These are phyloP conservation scores for Trichophyton schoenleinii DNA, from an alignment of 2,329 filamentous ascomycete species.

Conservation along the genomic window DNA sequence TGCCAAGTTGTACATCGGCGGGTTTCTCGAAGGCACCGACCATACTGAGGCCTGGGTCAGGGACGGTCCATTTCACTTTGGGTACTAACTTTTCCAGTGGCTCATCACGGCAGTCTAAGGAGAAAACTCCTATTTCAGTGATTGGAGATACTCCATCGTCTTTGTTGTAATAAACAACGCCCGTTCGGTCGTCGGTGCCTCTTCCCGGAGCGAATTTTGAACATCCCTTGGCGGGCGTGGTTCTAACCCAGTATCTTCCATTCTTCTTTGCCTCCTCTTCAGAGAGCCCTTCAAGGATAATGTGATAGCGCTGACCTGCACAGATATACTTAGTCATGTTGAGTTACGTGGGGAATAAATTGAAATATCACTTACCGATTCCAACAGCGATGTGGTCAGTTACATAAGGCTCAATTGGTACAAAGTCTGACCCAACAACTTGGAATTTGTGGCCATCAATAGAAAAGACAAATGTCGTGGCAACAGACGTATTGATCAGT, in stretches of 20 bases:
- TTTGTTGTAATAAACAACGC: slow-evolving; percentile 35
- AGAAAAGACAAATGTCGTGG: slow-evolving; percentile 41
- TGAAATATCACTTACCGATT: slow-evolving; percentile 25
- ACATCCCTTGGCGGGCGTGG: slow-evolving; percentile 34
- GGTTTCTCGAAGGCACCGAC: slow-evolving; percentile 4
- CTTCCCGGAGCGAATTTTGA: slow-evolving; percentile 23
- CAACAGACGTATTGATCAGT: slow-evolving; percentile 32
- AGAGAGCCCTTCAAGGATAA: slow-evolving; percentile 20
- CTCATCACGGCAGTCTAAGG: slow-evolving; percentile 20
- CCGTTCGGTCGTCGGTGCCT: slow-evolving; percentile 35
- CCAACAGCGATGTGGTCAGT: slow-evolving; percentile 36
- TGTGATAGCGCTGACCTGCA: slow-evolving; percentile 29
- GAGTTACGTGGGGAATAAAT: neutral
- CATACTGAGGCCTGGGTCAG: slow-evolving; percentile 6
- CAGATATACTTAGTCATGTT: neutral
- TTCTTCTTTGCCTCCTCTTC: slow-evolving; percentile 16
- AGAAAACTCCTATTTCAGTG: slow-evolving; percentile 13
- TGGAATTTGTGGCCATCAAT: slow-evolving; percentile 43
- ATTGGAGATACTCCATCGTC: slow-evolving; percentile 12
- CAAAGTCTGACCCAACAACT: slow-evolving; percentile 47
- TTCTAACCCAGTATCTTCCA: slow-evolving; percentile 31
- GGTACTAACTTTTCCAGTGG: slow-evolving; percentile 9
- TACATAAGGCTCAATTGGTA: slow-evolving; percentile 45
- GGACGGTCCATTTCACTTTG: slow-evolving; percentile 11
- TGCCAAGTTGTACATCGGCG: slow-evolving; percentile 6